These are phyloP conservation scores for Saitozyma podzolica DNA, from an alignment of 768 basidiomycete species.

Conservation along the genomic window DNA sequence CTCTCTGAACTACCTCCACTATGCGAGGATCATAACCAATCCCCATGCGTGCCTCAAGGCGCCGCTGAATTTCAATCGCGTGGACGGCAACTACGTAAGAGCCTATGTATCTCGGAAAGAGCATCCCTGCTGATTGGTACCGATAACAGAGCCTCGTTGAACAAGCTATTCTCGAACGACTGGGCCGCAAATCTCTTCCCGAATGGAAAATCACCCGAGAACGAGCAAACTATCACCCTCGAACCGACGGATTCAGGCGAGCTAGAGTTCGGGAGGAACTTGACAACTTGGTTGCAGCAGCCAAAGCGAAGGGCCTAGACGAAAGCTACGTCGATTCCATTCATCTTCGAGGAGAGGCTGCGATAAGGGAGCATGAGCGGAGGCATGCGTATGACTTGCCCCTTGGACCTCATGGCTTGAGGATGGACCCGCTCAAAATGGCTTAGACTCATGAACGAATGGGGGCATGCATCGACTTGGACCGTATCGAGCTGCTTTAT, in stretches of 20 bases:
- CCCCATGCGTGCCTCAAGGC: constrained; percentile 18
- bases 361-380: too few relatives aligned
- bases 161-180: constrained; percentile 24
- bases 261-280: constrained; percentile 17
- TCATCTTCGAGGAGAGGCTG: too few relatives aligned
- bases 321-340: constrained; percentile 17
- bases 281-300: constrained; percentile 18
- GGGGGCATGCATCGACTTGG: too few relatives aligned
- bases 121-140: not conserved
- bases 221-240: too few relatives aligned
- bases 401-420: too few relatives aligned
- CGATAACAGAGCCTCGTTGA: constrained; percentile 25
- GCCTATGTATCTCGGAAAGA: not conserved
- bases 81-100: constrained; percentile 29
- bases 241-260: constrained; percentile 22
- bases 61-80: constrained; percentile 23
- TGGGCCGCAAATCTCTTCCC: constrained; percentile 17
- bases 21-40: constrained; percentile 27
- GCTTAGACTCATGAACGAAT: too few relatives aligned
- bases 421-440: too few relatives aligned
- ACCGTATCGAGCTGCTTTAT: too few relatives aligned
- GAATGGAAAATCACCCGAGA: constrained; percentile 7
- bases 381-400: too few relatives aligned
- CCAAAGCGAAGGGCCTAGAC: constrained; percentile 15
- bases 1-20: constrained; percentile 21